Evolutionary conservation across 495 filamentous ascomycete species (phyloP).

Genomic region (Usnea hakonensis): DNA sequence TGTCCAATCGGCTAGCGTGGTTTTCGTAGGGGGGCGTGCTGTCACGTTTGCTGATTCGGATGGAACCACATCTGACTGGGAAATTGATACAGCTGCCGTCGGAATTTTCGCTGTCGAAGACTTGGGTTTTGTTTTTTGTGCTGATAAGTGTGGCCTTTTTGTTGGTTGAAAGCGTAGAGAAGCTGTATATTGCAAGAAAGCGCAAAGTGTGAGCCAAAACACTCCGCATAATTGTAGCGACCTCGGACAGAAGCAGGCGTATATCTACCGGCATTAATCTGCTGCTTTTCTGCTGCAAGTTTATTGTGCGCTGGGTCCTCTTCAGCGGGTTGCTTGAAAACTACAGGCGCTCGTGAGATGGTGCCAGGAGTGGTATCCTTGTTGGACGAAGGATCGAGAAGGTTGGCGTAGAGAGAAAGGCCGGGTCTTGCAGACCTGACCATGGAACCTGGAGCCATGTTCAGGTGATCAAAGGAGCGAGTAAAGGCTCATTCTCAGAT

Average conservation of each 20-base stretch:
- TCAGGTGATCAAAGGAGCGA: neutral
- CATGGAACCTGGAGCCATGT: conserved; percentile 6
- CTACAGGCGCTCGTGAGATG: conserved; percentile 72
- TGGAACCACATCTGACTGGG: conserved; percentile 14
- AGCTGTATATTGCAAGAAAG: conserved; percentile 40
- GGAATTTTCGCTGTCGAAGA: conserved; percentile 29
- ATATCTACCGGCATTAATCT: conserved; percentile 64
- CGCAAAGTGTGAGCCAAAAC: conserved; percentile 43
- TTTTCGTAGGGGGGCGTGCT: conserved; percentile 40
- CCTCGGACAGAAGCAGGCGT: conserved; percentile 27
- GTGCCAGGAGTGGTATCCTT: conserved; percentile 45
- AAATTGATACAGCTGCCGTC: conserved; percentile 20
- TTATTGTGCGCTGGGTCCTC: conserved; percentile 45
- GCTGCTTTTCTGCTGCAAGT: conserved; percentile 58
- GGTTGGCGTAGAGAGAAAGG: conserved; percentile 57
- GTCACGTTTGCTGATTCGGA: neutral
- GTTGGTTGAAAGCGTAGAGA: conserved; percentile 85
- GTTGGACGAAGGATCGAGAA: conserved; percentile 48
- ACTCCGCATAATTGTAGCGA: conserved; percentile 24
- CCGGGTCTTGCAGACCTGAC: conserved; percentile 27
- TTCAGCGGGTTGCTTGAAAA: conserved; percentile 54
- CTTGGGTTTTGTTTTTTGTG: conserved; percentile 65
- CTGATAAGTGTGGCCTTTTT: conserved; percentile 60
- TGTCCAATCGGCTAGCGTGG: conserved; percentile 78
- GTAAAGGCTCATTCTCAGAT: too few relatives aligned